Percentiles rank a stretch among this genome's conserved stretches.
phyloP scores from a whole-genome alignment of 805 yeast genomes.

The Ogataea allantospora region DNA sequence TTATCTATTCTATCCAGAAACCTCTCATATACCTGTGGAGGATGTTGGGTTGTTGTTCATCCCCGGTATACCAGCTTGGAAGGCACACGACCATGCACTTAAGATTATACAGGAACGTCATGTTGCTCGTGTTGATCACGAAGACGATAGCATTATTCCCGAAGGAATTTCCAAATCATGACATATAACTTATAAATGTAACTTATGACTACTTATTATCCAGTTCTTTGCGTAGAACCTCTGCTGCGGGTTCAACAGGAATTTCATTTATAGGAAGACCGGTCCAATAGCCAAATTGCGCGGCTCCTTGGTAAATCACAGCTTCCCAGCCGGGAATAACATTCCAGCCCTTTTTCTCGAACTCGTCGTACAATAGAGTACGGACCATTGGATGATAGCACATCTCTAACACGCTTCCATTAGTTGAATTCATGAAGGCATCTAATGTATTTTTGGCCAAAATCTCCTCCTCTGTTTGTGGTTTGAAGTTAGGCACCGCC shows the following conservation, averaged over 20 bases:
- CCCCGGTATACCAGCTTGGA: slow-evolving; percentile 5
- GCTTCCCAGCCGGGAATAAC: slow-evolving; percentile 17
- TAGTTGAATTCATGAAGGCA: slow-evolving; percentile 5
- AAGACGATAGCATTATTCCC: background rate
- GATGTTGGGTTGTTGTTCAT: slow-evolving; percentile 4
- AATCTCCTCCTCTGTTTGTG: slow-evolving; percentile 8
- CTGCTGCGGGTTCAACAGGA: slow-evolving; percentile 4
- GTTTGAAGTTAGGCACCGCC: slow-evolving; percentile 12
- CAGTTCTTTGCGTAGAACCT: slow-evolving; percentile 6
- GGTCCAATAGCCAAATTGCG: slow-evolving; percentile 12
- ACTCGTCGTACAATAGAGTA: slow-evolving; percentile 10
- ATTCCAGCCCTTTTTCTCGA: slow-evolving; percentile 11
- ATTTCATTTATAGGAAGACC: slow-evolving; percentile 7
- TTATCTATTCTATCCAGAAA: slow-evolving; percentile 5
- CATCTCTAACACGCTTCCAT: slow-evolving; percentile 13
- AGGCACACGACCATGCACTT: slow-evolving; percentile 4
- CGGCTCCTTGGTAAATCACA: slow-evolving; percentile 15
- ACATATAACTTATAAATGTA: too few species aligned
- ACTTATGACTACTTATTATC: background rate
- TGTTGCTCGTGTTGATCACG: background rate
- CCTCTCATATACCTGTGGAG: slow-evolving; percentile 5
- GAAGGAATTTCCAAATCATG: background rate
- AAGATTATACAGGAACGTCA: background rate
- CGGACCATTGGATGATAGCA: slow-evolving; percentile 14
- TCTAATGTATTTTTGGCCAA: slow-evolving; percentile 11